Evolutionary conservation across 2,329 filamentous ascomycete genomes (phyloP).

Genomic region (Arthrinium puccinioides): DNA sequence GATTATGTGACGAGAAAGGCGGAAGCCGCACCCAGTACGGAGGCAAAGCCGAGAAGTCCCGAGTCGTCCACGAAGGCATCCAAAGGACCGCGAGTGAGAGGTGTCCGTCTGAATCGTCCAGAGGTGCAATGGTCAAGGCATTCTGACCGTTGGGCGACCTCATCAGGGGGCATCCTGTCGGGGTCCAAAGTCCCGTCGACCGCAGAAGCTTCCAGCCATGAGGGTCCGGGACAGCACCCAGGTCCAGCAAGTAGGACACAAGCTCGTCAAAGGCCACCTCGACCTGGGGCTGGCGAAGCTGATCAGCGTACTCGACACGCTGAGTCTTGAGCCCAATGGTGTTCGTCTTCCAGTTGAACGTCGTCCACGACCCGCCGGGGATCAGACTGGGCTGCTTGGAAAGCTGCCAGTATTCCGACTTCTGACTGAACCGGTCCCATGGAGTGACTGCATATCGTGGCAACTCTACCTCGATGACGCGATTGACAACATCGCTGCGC

Average conservation of each 20-base stretch:
- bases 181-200: slow-evolving; percentile 53
- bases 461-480: slow-evolving; percentile 59
- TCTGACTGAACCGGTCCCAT: slow-evolving; percentile 44
- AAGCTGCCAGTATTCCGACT: slow-evolving; percentile 51
- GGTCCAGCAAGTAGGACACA: slow-evolving; percentile 53
- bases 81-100: slow-evolving; percentile 51
- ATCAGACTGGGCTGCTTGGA: slow-evolving; percentile 43
- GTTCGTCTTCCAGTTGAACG: slow-evolving; percentile 59
- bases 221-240: slow-evolving; percentile 53
- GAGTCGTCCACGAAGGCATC: slow-evolving; percentile 45
- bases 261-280: slow-evolving; percentile 51
- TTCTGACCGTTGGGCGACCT: slow-evolving; percentile 42
- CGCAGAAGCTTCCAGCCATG: slow-evolving; percentile 52
- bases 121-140: slow-evolving; percentile 44
- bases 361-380: slow-evolving; percentile 56
- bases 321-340: slow-evolving; percentile 55
- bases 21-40: slow-evolving; percentile 52
- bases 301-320: slow-evolving; percentile 54
- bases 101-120: slow-evolving; percentile 55
- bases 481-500: slow-evolving; percentile 56
- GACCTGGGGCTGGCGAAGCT: slow-evolving; percentile 45
- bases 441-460: slow-evolving; percentile 58
- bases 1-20: slow-evolving; percentile 16
- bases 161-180: slow-evolving; percentile 49
- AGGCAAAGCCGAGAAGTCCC: slow-evolving; percentile 44